Conservation (phyloP, 164 flowering plant species). For the Aristolochia californica region DNA sequence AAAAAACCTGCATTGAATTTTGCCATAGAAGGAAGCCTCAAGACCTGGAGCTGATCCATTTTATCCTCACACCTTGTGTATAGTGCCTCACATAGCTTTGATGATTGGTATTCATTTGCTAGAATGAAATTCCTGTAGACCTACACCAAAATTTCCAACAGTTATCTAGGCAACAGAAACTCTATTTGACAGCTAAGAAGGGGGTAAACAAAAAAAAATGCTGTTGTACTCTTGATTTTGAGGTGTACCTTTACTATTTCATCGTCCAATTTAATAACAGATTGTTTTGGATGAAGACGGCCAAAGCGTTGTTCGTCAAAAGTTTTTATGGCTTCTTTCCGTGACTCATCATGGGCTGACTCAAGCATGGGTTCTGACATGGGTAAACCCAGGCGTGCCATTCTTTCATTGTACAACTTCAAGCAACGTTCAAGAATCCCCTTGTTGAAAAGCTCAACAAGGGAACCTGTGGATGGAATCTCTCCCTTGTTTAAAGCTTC, state of each 20-base stretch:
- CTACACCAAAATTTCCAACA: neutral
- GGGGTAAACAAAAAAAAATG: too few relatives aligned
- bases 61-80: conserved; percentile 79
- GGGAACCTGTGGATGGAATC: conserved; percentile 97
- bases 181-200: too few relatives aligned
- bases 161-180: too few relatives aligned
- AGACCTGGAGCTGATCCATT: conserved; percentile 97
- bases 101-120: conserved; percentile 77
- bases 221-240: neutral
- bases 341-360: conserved; percentile 42
- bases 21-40: conserved; percentile 96
- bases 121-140: conserved; percentile 49
- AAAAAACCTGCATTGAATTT: conserved; percentile 95
- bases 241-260: conserved; percentile 56
- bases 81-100: conserved; percentile 85
- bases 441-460: conserved; percentile 94
- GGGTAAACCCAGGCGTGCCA: conserved; percentile 55
- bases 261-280: conserved; percentile 56
- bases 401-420: conserved; percentile 63
- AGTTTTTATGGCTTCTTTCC: conserved; percentile 40
- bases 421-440: conserved; percentile 82
- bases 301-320: conserved; percentile 96
- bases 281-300: conserved; percentile 78
- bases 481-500: conserved; percentile 99
- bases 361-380: conserved; percentile 45